Evolutionary conservation across 2,329 filamentous ascomycete genomes (phyloP).

Genomic region (Eutypa lata): DNA sequence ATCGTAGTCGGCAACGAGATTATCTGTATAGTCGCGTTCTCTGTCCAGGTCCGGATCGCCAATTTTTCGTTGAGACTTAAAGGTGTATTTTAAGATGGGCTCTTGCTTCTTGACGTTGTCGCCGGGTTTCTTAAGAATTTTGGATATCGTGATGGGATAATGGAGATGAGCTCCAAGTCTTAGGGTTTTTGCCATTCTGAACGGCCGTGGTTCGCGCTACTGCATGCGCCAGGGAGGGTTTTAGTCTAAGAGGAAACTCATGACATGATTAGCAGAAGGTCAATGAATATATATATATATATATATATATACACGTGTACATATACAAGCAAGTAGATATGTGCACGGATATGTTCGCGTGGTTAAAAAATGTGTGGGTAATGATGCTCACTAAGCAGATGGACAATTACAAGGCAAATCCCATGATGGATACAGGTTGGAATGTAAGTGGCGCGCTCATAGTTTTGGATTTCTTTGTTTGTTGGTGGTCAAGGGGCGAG

Average conservation of each 20-base stretch:
- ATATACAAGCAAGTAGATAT: too few relatives aligned
- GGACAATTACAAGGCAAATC: too few relatives aligned
- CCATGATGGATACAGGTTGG: too few relatives aligned
- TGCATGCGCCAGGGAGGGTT: neutral
- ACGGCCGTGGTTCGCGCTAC: neutral
- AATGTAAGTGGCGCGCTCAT: too few relatives aligned
- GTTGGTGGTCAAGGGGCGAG: too few relatives aligned
- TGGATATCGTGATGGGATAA: conserved; percentile 91
- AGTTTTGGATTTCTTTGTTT: too few relatives aligned
- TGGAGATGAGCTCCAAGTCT: conserved; percentile 63
- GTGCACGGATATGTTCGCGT: neutral
- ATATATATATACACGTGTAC: too few relatives aligned
- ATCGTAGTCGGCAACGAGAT: conserved; percentile 73
- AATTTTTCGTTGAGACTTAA: conserved; percentile 73
- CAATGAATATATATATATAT: neutral
- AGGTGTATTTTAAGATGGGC: conserved; percentile 82
- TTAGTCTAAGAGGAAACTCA: neutral
- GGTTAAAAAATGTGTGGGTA: too few relatives aligned
- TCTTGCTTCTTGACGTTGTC: conserved; percentile 75
- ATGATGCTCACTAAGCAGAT: too few relatives aligned
- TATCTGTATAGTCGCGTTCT: conserved; percentile 64
- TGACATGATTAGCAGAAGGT: neutral
- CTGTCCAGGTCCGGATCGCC: conserved; percentile 62
- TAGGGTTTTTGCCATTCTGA: conserved; percentile 42
- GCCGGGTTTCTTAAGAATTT: conserved; percentile 72